These are phyloP conservation scores for Marchantia paleacea DNA, from an alignment of 225 moss, liverwort and hornwort species.

Conservation along the genomic window DNA sequence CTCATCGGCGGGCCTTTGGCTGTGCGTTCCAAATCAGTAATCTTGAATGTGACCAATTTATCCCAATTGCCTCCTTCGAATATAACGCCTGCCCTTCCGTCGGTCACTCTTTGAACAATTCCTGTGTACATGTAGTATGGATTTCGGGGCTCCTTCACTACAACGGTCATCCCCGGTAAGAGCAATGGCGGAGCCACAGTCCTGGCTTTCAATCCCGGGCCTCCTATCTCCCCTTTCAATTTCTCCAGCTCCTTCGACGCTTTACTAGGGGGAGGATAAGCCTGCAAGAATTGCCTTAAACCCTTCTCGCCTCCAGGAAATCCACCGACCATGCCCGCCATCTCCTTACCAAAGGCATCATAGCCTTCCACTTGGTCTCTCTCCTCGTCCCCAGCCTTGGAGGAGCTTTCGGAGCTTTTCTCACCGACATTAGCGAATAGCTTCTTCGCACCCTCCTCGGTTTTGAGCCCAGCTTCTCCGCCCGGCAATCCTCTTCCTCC, in stretches of 20 bases:
- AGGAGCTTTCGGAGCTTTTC: slow-evolving; percentile 33
- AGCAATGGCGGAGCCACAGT: slow-evolving; percentile 61
- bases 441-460: slow-evolving; percentile 42
- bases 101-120: slow-evolving; percentile 92
- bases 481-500: slow-evolving; percentile 83
- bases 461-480: slow-evolving; percentile 67
- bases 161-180: slow-evolving; percentile 93
- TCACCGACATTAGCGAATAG: slow-evolving; percentile 44
- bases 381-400: slow-evolving; percentile 33
- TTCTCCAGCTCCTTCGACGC: slow-evolving; percentile 49
- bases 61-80: slow-evolving; percentile 99
- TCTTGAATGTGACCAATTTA: slow-evolving; percentile 73
- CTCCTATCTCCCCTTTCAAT: slow-evolving; percentile 44
- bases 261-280: slow-evolving; percentile 61
- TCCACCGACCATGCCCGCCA: slow-evolving; percentile 69
- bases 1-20: slow-evolving; percentile 75
- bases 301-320: slow-evolving; percentile 96
- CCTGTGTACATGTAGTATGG: slow-evolving; percentile 76
- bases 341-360: slow-evolving; percentile 71
- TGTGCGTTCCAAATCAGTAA: slow-evolving; percentile 73
- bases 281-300: slow-evolving; percentile 54
- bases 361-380: slow-evolving; percentile 40
- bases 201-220: slow-evolving; percentile 41
- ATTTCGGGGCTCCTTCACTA: slow-evolving; percentile 61
- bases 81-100: slow-evolving; percentile 78